Evolutionary conservation across 768 basidiomycete species (phyloP), one percentile per base, ranked within the genome.

Genomic region (Suillus hirtellus): DNA sequence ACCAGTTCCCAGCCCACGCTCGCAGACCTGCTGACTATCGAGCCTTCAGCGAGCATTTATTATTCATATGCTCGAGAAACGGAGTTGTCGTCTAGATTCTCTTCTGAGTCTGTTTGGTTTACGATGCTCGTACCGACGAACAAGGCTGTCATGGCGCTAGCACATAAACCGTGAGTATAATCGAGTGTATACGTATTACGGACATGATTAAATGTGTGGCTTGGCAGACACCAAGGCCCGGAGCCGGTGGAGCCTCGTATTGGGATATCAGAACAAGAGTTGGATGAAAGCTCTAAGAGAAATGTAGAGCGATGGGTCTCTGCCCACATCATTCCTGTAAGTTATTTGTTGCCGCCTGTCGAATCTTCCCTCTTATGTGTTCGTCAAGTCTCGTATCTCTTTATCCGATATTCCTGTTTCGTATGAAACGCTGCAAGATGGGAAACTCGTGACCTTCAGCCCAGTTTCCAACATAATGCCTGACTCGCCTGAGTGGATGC

Each of bases 101-200:
- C 59, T 27, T 68, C 71, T 17, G 50, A 47, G 6, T 60, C 69
- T 35, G 70, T 73, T 19, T 61, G 71, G 8, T 74, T 78, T 61
- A 93, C 93, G 0, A 60, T 96, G 11, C 81, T 96, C 49, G 93
- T 89, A 5, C 94, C 94, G 0, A 92, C 90, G 31, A 95, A 96
- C 75, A 91, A 89, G 73, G 94, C 93, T 10, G 86, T 95, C 17
- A 92, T 94, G 85, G 87, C 88, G 4, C 77, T 95, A 60, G 73
- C 86, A 3, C 78, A 86, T 69, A 95, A 95, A 76, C 94, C 94
- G 92, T 95, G 76, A 77, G 90, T 80, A 1, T 40, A 47, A 15
- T 60, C 4, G 43, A 31, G 11, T 19, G 11, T 38, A 7, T 46
- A 27, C 27, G 27, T 27, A 27, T 27, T 27, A 27, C 10, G 34